Evolutionary conservation across 345 rosid genomes (phyloP), one percentile per base, ranked within the genome.

Genomic region (Citrus medica): DNA sequence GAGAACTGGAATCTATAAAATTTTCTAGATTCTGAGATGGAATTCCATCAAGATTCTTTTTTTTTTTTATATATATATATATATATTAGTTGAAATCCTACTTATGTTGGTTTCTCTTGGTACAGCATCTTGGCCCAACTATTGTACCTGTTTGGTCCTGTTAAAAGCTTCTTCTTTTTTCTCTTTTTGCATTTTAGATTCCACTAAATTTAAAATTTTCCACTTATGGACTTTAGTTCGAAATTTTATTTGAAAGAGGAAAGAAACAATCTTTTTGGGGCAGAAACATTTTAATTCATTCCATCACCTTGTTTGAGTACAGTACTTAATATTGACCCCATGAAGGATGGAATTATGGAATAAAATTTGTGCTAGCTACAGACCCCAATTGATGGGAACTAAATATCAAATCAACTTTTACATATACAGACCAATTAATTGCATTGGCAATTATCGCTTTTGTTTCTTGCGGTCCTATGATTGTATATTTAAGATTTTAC

Each of bases 11-110:
- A 69, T 17, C 46, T 51, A 40, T 40, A 21, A 9, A 37, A 4
- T 35, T 40, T 67, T 22, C 8, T 48, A 79, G 78, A 81, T 74
- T 85, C 78, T 74, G 74, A 79, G 58, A 78, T 21, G 80, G 86
- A 83, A 67, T 80, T 81, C 84, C 87, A 82, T 63, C 42, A 46
- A 76, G 33, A 65, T 75, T 81, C 82, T 73, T n/a, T 37, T 32
- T 71, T n/a, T n/a, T n/a, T n/a, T n/a, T n/a, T n/a, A n/a, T n/a
- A n/a, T n/a, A n/a, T n/a, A n/a, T n/a, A n/a, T n/a, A n/a, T 37
- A 37, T 37, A 1, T 37, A 40, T 40, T 81, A 79, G 40, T 80
- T 63, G 21, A 6, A 48, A 79, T 66, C 71, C 59, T 28, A 10
- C 30, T 66, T 19, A 3, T 58, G 30, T 66, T 13, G 38, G 80